Evolutionary conservation across 495 filamentous ascomycete species (phyloP).

Genomic region (Penicillium salamii): DNA sequence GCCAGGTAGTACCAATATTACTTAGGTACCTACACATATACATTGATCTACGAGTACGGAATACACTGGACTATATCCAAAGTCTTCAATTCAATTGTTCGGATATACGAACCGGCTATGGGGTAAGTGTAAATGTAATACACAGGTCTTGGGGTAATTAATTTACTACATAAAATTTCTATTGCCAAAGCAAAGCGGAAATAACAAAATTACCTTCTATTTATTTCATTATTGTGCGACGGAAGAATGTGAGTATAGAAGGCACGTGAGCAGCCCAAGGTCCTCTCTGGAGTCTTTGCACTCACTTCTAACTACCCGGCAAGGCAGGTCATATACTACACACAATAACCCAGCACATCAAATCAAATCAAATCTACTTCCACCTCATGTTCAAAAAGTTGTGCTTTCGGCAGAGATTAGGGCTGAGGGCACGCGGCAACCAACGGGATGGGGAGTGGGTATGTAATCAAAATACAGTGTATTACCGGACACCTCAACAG

Average conservation of each 20-base stretch:
- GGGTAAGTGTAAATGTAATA: constrained; percentile 5
- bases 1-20: not conserved
- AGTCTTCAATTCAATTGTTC: too few relatives aligned
- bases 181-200: not conserved
- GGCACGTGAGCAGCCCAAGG: not conserved
- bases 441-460: constrained; percentile 24
- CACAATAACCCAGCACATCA: too few relatives aligned
- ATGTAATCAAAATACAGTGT: constrained; percentile 23
- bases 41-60: too few relatives aligned
- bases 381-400: constrained; percentile 1
- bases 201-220: not conserved
- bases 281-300: not conserved
- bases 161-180: too few relatives aligned
- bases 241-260: constrained; percentile 12
- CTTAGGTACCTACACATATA: not conserved
- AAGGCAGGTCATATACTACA: too few relatives aligned
- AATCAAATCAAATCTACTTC: not conserved
- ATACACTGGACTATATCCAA: too few relatives aligned
- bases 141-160: not conserved
- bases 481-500: constrained; percentile 1
- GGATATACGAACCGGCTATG: constrained; percentile 16
- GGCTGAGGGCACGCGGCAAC: constrained; percentile 32
- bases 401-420: constrained; percentile 25
- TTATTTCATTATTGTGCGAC: constrained; percentile 15
- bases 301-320: too few relatives aligned